phyloP scores from a whole-genome alignment of 805 yeast genomes.

The Blastobotrys attinorum region DNA sequence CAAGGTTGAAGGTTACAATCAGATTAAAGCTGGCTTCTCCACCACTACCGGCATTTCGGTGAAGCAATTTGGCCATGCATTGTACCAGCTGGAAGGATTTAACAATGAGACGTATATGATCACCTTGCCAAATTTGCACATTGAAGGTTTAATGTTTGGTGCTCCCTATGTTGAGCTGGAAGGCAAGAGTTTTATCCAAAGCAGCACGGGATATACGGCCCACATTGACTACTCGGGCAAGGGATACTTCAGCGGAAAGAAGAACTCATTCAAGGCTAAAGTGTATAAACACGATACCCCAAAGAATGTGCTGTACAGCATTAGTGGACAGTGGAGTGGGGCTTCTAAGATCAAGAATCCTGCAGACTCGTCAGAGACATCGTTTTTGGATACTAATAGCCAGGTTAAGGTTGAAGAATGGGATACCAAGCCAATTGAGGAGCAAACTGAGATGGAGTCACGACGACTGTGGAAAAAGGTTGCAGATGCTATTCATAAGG shows the following conservation, averaged over 20 bases:
- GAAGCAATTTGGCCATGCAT: conserved; percentile 87
- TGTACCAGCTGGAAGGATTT: conserved; percentile 43
- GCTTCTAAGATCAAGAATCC: conserved; percentile 58
- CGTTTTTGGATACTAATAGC: conserved; percentile 28
- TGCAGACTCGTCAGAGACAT: conserved; percentile 30
- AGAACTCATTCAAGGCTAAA: conserved; percentile 84
- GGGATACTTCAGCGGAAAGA: conserved; percentile 94
- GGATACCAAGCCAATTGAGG: conserved; percentile 68
- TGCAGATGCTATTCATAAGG: conserved; percentile 72
- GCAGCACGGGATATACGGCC: conserved; percentile 68
- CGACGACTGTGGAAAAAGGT: conserved; percentile 87
- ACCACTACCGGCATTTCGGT: conserved; percentile 63
- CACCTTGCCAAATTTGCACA: conserved; percentile 91
- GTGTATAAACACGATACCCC: conserved; percentile 52
- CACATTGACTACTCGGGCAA: conserved; percentile 79
- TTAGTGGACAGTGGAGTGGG: conserved; percentile 91
- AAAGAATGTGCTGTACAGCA: conserved; percentile 54
- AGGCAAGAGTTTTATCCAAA: conserved; percentile 76
- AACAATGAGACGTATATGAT: conserved; percentile 55
- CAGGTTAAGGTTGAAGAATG: conserved; percentile 45
- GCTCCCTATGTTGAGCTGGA: conserved; percentile 94
- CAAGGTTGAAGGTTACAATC: conserved; percentile 79
- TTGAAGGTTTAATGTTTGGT: conserved; percentile 86
- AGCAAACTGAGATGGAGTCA: conserved; percentile 75
- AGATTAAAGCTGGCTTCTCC: conserved; percentile 76